These are phyloP conservation scores for Astragalus membranaceus DNA, from an alignment of 306 rosid species.

Conservation along the genomic window DNA sequence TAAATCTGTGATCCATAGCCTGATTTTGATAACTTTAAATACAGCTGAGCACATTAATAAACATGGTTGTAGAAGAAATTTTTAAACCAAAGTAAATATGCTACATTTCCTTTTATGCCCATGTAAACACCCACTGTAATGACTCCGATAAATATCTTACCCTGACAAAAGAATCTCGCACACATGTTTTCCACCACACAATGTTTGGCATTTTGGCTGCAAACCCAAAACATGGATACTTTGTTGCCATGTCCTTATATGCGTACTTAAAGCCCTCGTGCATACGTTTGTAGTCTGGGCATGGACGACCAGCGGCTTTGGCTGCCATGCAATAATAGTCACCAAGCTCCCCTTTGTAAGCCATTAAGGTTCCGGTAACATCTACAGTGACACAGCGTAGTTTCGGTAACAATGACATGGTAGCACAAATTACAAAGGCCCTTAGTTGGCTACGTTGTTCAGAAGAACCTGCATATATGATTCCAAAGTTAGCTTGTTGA, in stretches of 20 bases:
- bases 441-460: constrained; percentile 1
- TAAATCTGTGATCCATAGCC: constrained; percentile 4
- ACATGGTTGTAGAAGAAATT: not conserved
- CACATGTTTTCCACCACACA: constrained; percentile 92
- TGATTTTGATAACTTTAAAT: not conserved
- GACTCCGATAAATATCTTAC: constrained; percentile 40
- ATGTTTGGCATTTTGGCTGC: constrained; percentile 86
- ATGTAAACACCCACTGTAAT: constrained; percentile 2
- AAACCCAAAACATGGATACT: constrained; percentile 81
- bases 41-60: not conserved
- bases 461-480: constrained; percentile 30
- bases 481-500: constrained; percentile 17
- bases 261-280: constrained; percentile 90
- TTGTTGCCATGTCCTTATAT: constrained; percentile 78
- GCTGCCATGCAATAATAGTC: constrained; percentile 99
- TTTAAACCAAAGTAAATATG: not conserved
- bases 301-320: constrained; percentile 79
- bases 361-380: constrained; percentile 88
- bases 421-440: constrained; percentile 20
- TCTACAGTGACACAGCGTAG: constrained; percentile 85
- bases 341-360: constrained; percentile 96
- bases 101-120: not conserved
- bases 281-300: constrained; percentile 86
- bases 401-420: constrained; percentile 54
- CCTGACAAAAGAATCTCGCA: constrained; percentile 81